Evolutionary conservation across 371 early-diverging fungal genomes (phyloP), one percentile per base, ranked within the genome.

Genomic region (Chytridium lagenaria): DNA sequence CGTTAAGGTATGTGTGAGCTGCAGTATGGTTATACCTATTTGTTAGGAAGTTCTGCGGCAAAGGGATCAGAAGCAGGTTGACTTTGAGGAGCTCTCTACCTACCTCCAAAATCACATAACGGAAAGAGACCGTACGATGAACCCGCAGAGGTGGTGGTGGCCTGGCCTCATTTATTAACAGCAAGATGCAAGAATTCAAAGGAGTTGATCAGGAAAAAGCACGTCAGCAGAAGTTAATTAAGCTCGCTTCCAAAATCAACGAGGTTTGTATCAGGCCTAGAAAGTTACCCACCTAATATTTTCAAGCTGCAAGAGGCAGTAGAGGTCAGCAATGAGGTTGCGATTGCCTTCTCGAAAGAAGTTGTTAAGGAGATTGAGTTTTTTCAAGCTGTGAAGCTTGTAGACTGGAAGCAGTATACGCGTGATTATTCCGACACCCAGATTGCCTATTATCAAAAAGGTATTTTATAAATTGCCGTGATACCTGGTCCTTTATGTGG

Each of bases 61-160:
- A 55, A 86, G 97, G 16, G 97, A 96, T 80, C 95, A 95, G 80
- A 96, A 96, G 80, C 97, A 96, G 77, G 81, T 95, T 2, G 97
- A 97, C 82, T 90, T 88, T 81, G 97, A 97, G 81, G 97, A 94
- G 52, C 84, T 96, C 31, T 85, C 91, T 0, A 88, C 88, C 68
- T 95, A 92, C 71, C 81, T 93, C 39, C 87, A 90, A 73, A 72
- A 66, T 15, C 68, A 77, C 55, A 68, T 68, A 1, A 38, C 84
- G 81, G 73, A 91, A 87, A 33, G 78, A 80, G 63, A 86, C 82
- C 37, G 94, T 89, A 77, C 85, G 83, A 49, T 76, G 86, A 76
- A 70, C 38, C 71, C 79, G 80, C 44, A 80, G 83, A 73, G 73
- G 80, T 59, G 79, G 81, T 86, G 77, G 80, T 16, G 91, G 92